Base-by-base conservation (phyloP, 495 filamentous ascomycete species). In the Penicillium manginii region DNA sequence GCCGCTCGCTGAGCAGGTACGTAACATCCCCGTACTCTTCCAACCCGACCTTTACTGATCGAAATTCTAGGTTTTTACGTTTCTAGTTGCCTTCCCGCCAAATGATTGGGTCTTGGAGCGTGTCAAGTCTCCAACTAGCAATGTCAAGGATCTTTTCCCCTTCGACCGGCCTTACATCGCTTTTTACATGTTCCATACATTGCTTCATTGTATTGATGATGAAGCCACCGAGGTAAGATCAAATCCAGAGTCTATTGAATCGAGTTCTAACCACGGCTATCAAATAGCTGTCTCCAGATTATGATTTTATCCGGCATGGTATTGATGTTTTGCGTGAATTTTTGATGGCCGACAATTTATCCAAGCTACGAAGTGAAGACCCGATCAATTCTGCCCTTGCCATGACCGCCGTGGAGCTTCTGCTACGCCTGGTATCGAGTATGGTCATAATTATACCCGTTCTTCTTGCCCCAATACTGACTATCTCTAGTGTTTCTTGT, bases 11-110 rank as follows among this genome's bases (percentile, higher is more conserved):
- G 77, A 81, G 62, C 84, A 87, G 72, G 85, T 91, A 76, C 59
- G 70, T 8, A 29, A 29, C 9, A 29, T 29, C 47, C 32, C 26
- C 4, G 48, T 18, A n/a, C 10, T 29, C 26, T 50, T 43, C 55
- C 14, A 37, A 26, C 12, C 15, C 53, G 42, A n/a, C 29, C n/a
- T 50, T 61, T 29, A 65, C 54, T 22, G 40, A 47, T n/a, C n/a
- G 47, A 14, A 10, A 21, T 26, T n/a, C 46, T 64, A 90, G 86
- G 88, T 92, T 9, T 91, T 85, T 66, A 78, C 84, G 50, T 93
- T 96, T 54, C 77, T 96, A 39, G 73, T 84, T 23, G 82, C 85
- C 8, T 91, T 96, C 49, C 88, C 90, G 3, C 84, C 87, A 1
- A 85, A 92, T 57, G 80, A 84, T 47, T 80, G 80, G 51, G 78